Evolutionary conservation across 108 stramenopile genomes (phyloP).

Genomic region (Nitzschia sp.): DNA sequence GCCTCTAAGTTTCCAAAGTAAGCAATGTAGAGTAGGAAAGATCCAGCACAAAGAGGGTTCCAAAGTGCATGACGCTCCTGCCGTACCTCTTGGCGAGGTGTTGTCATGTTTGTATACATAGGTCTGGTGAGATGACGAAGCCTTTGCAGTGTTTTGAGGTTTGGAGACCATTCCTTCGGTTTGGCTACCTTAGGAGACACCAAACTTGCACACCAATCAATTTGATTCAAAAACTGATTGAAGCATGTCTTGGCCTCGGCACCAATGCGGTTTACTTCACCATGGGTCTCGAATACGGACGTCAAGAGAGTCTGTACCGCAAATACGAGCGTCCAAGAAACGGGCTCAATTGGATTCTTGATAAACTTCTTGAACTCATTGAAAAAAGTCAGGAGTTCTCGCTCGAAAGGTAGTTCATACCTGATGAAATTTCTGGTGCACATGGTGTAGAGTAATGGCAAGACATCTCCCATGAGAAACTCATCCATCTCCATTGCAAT

Average conservation of each 20-base stretch:
- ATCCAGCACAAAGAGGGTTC: slow-evolving; percentile 57
- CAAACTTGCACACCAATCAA: background rate
- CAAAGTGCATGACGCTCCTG: slow-evolving; percentile 26
- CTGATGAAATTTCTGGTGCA: slow-evolving; percentile 38
- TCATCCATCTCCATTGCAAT: slow-evolving; percentile 48
- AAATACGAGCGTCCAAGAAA: slow-evolving; percentile 49
- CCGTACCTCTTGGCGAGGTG: slow-evolving; percentile 3
- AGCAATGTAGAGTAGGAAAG: slow-evolving; percentile 26
- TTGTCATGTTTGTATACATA: no score
- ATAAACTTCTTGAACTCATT: slow-evolving; percentile 27
- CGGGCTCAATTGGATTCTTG: slow-evolving; percentile 36
- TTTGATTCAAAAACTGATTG: no score
- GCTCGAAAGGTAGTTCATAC: slow-evolving; percentile 22
- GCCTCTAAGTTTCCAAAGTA: slow-evolving; percentile 47
- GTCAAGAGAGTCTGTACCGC: slow-evolving; percentile 50
- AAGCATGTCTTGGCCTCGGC: no score
- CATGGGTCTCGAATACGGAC: slow-evolving; percentile 32
- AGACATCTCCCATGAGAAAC: slow-evolving; percentile 46
- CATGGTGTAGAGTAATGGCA: slow-evolving; percentile 33
- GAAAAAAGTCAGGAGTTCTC: slow-evolving; percentile 34
- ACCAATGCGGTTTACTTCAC: background rate
- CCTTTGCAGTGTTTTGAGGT: background rate
- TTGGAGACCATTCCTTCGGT: background rate
- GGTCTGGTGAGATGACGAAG: background rate
- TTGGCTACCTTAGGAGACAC: background rate